These are phyloP conservation scores for Pyrus communis DNA, from an alignment of 306 rosid species.

Conservation along the genomic window DNA sequence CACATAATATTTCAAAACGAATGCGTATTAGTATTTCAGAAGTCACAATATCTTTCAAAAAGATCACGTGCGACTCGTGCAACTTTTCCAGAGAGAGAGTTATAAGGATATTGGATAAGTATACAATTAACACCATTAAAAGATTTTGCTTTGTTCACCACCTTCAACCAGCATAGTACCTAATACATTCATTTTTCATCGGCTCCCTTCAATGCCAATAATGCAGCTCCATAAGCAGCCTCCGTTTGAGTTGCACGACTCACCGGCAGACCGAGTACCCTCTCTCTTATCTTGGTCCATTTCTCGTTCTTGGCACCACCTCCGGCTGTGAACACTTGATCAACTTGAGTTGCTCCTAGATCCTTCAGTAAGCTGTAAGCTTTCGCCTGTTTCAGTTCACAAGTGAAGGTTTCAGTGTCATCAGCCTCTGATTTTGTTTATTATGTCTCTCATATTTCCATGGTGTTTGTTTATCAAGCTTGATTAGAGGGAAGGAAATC, in stretches of 20 bases:
- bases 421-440: background rate
- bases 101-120: background rate
- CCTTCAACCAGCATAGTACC: background rate
- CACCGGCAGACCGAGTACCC: constrained; percentile 77
- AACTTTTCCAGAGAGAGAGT: background rate
- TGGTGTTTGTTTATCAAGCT: background rate
- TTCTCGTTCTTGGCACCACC: constrained; percentile 79
- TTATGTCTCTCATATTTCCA: background rate
- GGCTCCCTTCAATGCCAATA: constrained; percentile 57
- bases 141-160: background rate
- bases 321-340: constrained; percentile 70
- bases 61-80: no score
- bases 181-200: background rate
- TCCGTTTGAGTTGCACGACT: constrained; percentile 62
- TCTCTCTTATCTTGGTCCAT: constrained; percentile 75
- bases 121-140: background rate
- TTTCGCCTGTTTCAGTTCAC: constrained; percentile 43
- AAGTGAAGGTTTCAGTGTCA: constrained; percentile 4
- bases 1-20: background rate
- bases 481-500: background rate
- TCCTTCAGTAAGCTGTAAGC: constrained; percentile 62
- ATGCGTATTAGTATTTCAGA: background rate
- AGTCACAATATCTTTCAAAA: background rate
- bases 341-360: constrained; percentile 71
- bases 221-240: constrained; percentile 90